A percentile compares a stretch with the other conserved stretches of the same genome.
phyloP scores from a whole-genome alignment of 768 basidiomycete species.

The Chalciporus chontae region DNA sequence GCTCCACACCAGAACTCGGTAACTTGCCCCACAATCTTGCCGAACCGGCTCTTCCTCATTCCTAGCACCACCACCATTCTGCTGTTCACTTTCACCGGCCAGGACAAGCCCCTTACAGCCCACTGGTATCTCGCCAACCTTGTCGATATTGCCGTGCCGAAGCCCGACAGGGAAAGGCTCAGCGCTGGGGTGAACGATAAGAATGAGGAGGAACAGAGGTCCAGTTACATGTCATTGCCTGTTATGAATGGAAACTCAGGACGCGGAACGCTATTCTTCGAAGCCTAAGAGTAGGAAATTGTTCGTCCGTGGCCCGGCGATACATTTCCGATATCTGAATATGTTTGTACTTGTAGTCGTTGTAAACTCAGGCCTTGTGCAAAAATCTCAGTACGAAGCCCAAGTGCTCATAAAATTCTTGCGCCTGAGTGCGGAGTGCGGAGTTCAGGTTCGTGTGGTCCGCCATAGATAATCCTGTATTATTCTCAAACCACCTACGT shows the following conservation, averaged over 20 bases:
- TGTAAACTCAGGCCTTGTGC: too few relatives aligned
- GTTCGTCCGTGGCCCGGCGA: neutral
- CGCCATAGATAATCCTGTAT: too few relatives aligned
- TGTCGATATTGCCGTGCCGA: neutral
- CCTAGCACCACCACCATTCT: neutral
- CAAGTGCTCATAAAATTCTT: too few relatives aligned
- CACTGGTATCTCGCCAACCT: too few relatives aligned
- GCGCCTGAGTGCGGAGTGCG: too few relatives aligned
- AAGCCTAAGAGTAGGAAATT: neutral
- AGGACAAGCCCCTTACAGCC: constrained; percentile 4
- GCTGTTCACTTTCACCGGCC: neutral
- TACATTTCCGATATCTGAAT: too few relatives aligned
- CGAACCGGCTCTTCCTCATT: neutral
- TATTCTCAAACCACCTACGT: too few relatives aligned
- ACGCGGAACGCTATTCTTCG: neutral
- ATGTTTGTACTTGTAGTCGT: too few relatives aligned
- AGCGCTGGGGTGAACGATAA: neutral
- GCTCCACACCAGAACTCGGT: constrained; percentile 10
- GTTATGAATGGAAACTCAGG: constrained; percentile 8
- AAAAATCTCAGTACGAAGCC: too few relatives aligned
- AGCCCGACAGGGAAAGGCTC: neutral
- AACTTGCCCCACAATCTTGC: constrained; percentile 16
- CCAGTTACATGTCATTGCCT: constrained; percentile 2
- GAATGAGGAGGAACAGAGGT: neutral
- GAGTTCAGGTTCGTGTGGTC: too few relatives aligned